A percentile compares a stretch with the other conserved stretches of the same genome.
phyloP scores from a whole-genome alignment of 495 filamentous ascomycete species.

The Xylaria intraflava region DNA sequence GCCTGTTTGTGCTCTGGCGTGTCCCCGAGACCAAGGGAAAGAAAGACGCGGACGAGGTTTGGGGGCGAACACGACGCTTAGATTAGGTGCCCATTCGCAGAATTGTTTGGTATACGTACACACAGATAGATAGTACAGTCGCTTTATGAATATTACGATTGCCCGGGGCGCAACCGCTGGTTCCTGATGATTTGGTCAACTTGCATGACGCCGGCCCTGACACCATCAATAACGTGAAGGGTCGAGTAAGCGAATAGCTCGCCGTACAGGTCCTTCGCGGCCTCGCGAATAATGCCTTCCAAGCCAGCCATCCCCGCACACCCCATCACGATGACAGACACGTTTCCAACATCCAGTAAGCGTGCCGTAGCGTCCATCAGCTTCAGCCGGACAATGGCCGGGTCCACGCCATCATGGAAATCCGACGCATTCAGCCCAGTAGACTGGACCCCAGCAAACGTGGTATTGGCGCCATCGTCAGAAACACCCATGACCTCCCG shows the following conservation, averaged over 20 bases:
- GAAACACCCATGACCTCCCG: conserved; percentile 43
- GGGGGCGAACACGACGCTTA: conserved; percentile 59
- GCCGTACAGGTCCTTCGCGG: conserved; percentile 59
- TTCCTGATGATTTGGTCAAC: conserved; percentile 51
- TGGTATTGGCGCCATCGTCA: conserved; percentile 15
- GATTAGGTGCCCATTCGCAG: conserved; percentile 29
- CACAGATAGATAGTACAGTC: background rate
- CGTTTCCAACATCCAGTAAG: conserved; percentile 50
- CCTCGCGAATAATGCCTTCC: conserved; percentile 68
- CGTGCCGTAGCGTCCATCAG: conserved; percentile 63
- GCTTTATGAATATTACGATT: background rate
- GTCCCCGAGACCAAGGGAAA: conserved; percentile 86
- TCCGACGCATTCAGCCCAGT: conserved; percentile 78
- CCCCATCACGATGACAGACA: conserved; percentile 64
- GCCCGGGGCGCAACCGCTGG: conserved; percentile 26
- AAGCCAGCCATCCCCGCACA: conserved; percentile 94
- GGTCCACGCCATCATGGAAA: conserved; percentile 60
- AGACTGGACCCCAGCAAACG: conserved; percentile 74
- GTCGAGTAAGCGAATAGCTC: conserved; percentile 45
- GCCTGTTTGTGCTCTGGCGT: conserved; percentile 56
- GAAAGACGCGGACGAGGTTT: conserved; percentile 76
- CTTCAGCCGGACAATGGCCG: conserved; percentile 54
- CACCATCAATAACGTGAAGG: conserved; percentile 76
- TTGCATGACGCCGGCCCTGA: conserved; percentile 66
- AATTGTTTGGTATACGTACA: background rate